phyloP scores from a whole-genome alignment of 352 stramenopile species.

The Phytophthora chlamydospora region DNA sequence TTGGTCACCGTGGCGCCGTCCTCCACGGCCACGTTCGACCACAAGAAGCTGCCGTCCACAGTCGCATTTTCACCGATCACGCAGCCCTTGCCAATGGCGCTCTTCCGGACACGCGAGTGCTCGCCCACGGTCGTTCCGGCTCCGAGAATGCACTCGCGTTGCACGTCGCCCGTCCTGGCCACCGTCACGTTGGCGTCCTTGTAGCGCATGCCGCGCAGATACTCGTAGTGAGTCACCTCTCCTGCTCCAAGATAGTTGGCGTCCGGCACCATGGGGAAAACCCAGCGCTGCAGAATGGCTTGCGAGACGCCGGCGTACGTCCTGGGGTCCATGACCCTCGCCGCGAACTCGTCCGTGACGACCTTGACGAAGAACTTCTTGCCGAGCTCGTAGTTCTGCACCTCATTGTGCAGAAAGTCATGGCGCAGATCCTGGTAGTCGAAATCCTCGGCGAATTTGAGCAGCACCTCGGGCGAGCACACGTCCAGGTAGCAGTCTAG shows the following conservation, averaged over 20 bases:
- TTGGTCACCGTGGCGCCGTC: slow-evolving; percentile 77
- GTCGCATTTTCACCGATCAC: slow-evolving; percentile 71
- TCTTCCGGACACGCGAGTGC: slow-evolving; percentile 60
- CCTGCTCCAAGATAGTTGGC: slow-evolving; percentile 76
- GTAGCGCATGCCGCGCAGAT: slow-evolving; percentile 86
- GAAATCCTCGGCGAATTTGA: slow-evolving; percentile 98
- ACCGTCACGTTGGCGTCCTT: slow-evolving; percentile 75
- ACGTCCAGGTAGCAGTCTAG: slow-evolving; percentile 98
- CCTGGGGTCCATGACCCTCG: slow-evolving; percentile 93
- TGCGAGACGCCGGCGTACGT: slow-evolving; percentile 94
- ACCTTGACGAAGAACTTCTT: slow-evolving; percentile 97
- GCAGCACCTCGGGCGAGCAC: slow-evolving; percentile 97
- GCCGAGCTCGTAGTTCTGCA: slow-evolving; percentile 97
- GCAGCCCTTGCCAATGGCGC: slow-evolving; percentile 74
- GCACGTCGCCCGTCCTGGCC: slow-evolving; percentile 67
- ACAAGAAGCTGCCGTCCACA: slow-evolving; percentile 82
- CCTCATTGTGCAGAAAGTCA: slow-evolving; percentile 97
- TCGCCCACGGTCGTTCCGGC: slow-evolving; percentile 61
- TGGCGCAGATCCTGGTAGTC: slow-evolving; percentile 96
- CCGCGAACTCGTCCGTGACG: slow-evolving; percentile 93
- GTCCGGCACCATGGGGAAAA: slow-evolving; percentile 96
- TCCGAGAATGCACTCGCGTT: slow-evolving; percentile 80
- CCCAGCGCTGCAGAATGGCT: slow-evolving; percentile 95
- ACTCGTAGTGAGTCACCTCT: slow-evolving; percentile 70
- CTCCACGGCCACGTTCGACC: slow-evolving; percentile 83